These are phyloP conservation scores for Aspergillus fumigatiaffinis DNA, from an alignment of 2,329 filamentous ascomycete genomes.

Conservation along the genomic window DNA sequence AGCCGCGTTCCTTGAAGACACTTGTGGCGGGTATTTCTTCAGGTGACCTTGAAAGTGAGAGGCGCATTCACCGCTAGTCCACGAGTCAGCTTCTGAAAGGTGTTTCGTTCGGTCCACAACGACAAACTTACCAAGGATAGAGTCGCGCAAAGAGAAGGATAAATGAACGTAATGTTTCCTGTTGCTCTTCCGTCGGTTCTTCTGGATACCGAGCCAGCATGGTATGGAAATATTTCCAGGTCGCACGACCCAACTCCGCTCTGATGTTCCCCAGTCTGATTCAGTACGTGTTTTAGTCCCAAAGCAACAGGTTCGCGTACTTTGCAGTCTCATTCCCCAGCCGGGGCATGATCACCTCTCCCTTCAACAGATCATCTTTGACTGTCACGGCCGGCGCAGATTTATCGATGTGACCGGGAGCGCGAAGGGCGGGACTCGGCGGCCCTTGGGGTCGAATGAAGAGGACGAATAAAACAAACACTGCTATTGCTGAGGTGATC, in stretches of 20 bases:
- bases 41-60: constrained; percentile 60
- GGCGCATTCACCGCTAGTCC: constrained; percentile 58
- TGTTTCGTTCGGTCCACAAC: neutral
- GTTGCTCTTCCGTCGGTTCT: constrained; percentile 58
- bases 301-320: constrained; percentile 22
- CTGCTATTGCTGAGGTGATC: constrained; percentile 27
- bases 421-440: constrained; percentile 36
- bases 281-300: constrained; percentile 2
- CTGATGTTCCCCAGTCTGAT: constrained; percentile 27
- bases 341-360: constrained; percentile 44
- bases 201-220: constrained; percentile 64
- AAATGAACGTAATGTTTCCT: constrained; percentile 56
- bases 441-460: constrained; percentile 37
- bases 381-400: constrained; percentile 20
- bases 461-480: constrained; percentile 36
- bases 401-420: constrained; percentile 39
- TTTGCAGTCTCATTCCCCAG: constrained; percentile 49
- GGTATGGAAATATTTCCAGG: constrained; percentile 65
- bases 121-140: constrained; percentile 55
- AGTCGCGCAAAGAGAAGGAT: constrained; percentile 62
- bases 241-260: constrained; percentile 61
- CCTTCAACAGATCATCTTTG: constrained; percentile 38
- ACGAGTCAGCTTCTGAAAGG: constrained; percentile 5
- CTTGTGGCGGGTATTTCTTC: constrained; percentile 61
- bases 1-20: constrained; percentile 58